Percentiles rank a stretch among this genome's conserved stretches.
Evolutionary conservation across 2,329 filamentous ascomycete species (phyloP).

Genomic region (Hypoxylon sp.): DNA sequence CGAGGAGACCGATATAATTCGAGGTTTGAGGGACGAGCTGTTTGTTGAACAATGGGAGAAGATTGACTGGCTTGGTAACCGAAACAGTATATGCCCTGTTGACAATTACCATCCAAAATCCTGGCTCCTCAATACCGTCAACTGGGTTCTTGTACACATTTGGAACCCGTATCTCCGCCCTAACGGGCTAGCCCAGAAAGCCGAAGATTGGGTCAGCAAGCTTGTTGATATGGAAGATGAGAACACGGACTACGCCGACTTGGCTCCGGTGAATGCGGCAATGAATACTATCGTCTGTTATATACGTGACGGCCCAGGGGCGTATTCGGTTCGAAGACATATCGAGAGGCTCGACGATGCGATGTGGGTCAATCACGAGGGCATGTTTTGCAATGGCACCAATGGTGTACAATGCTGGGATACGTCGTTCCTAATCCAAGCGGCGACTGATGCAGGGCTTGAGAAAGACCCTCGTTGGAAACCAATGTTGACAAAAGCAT

Average conservation of each 20-base stretch:
- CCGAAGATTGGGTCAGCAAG: slow-evolving; percentile 85
- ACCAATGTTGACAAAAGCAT: slow-evolving; percentile 85
- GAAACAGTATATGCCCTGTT: slow-evolving; percentile 82
- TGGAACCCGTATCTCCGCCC: slow-evolving; percentile 85
- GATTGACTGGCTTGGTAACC: slow-evolving; percentile 82
- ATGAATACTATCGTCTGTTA: slow-evolving; percentile 94
- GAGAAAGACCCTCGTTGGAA: slow-evolving; percentile 82
- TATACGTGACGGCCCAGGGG: slow-evolving; percentile 83
- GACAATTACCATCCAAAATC: slow-evolving; percentile 97
- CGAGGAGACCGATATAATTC: slow-evolving; percentile 80
- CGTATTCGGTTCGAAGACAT: slow-evolving; percentile 80
- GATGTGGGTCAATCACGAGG: slow-evolving; percentile 91
- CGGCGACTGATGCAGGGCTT: slow-evolving; percentile 82
- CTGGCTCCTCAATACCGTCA: slow-evolving; percentile 82
- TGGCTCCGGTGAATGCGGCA: slow-evolving; percentile 90
- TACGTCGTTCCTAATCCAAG: slow-evolving; percentile 90
- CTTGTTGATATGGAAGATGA: slow-evolving; percentile 91
- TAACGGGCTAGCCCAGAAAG: slow-evolving; percentile 74
- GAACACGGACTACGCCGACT: slow-evolving; percentile 88
- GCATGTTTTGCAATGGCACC: slow-evolving; percentile 95
- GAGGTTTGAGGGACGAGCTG: slow-evolving; percentile 82
- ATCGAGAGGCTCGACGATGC: slow-evolving; percentile 87
- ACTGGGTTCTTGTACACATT: slow-evolving; percentile 83
- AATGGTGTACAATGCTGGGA: slow-evolving; percentile 99
- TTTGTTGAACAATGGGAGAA: slow-evolving; percentile 83